Evolutionary conservation across 108 stramenopile genomes (phyloP), one percentile per base, ranked within the genome.

Genomic region (Fragilaria radians): DNA sequence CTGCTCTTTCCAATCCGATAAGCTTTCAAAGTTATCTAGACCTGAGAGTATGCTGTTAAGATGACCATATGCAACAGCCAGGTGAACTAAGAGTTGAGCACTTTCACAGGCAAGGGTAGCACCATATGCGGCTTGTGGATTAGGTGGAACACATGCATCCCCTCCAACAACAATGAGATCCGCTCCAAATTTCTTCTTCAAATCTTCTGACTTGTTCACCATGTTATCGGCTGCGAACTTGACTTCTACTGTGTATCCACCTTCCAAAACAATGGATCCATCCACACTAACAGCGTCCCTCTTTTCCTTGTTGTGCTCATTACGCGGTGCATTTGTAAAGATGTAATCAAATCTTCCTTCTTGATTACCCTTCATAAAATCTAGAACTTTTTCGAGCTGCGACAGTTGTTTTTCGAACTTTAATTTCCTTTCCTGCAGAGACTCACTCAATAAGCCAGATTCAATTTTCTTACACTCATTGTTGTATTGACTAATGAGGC

Each of bases 101-200:
- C 50, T 21, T 3, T 70, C 69, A 42, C 62, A 63, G 5, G 69
- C 69, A 29, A 70, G 42, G 0, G 69, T 70, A n/a, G 69, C 69
- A 2, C 69, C 69, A 28, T 70, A 70, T 11, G 69, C 69, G 2
- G 69, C 69, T 34, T 49, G 46, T 11, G 69, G 69, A 53, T 70
- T 70, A 0, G 69, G 69, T 31, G 63, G 63, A 1, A 70, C 69
- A 30, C 63, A 64, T 0, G 69, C 69, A 52, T 70, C 69, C 19
- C 69, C 69, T 14, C 69, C 69, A 48, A 28, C 54, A 3, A 70
- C 69, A 42, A 64, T 46, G 4, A 61, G 31, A 26, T 36, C 42
- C 3, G 69, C 29, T 17, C 34, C 31, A 36, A 70, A 70, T 27
- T 58, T 57, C 32, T 57, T 11, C 4, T 49, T 28, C 17, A 70